Evolutionary conservation across 2,329 filamentous ascomycete species (phyloP).

Genomic region (Hypoxylon sp.): DNA sequence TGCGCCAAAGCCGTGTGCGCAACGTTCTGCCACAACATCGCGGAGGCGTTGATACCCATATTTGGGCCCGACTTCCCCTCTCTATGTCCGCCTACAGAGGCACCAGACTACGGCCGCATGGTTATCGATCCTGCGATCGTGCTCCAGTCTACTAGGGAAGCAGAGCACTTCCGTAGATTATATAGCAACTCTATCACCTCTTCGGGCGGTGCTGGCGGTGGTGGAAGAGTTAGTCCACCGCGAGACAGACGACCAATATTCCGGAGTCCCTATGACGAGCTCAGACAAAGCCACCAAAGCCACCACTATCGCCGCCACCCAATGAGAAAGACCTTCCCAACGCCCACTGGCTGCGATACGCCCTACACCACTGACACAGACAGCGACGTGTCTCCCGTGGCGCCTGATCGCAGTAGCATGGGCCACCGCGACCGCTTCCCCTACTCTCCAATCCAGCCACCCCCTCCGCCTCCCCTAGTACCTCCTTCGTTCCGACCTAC

Average conservation of each 20-base stretch:
- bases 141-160: conserved; percentile 65
- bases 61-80: conserved; percentile 87
- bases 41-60: conserved; percentile 87
- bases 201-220: conserved; percentile 22
- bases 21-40: conserved; percentile 89
- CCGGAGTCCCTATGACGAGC: conserved; percentile 48
- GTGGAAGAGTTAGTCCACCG: conserved; percentile 44
- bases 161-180: conserved; percentile 60
- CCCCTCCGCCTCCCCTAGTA: conserved; percentile 21
- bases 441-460: conserved; percentile 46
- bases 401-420: conserved; percentile 46
- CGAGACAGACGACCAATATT: conserved; percentile 51
- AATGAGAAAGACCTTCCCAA: conserved; percentile 53
- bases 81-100: conserved; percentile 76
- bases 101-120: conserved; percentile 77
- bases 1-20: conserved; percentile 90
- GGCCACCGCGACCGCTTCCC: conserved; percentile 39
- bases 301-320: conserved; percentile 43
- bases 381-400: conserved; percentile 54
- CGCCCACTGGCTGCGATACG: conserved; percentile 53
- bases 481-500: conserved; percentile 37
- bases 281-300: conserved; percentile 32
- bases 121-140: conserved; percentile 73
- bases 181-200: conserved; percentile 51
- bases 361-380: conserved; percentile 62